Conservation (phyloP, 306 rosid genomes). For the Erythrophleum fordii region DNA sequence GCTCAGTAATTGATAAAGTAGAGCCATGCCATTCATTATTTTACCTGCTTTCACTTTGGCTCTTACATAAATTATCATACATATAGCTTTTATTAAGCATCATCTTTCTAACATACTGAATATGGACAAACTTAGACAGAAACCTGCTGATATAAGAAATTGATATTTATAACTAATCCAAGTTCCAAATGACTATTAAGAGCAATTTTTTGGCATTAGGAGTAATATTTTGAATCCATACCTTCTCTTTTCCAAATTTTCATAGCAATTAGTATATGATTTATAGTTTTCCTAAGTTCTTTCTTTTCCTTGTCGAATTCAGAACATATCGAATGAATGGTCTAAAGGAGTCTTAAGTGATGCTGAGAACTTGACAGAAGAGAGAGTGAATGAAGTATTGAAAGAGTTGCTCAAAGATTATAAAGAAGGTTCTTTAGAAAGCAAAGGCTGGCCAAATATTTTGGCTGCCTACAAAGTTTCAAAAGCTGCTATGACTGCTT, state of each 20-base stretch:
- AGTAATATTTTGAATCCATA: neutral
- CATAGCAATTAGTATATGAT: too few species aligned
- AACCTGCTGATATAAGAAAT: neutral
- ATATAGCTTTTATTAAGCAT: too few species aligned
- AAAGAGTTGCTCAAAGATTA: constrained; percentile 32
- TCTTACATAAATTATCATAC: too few species aligned
- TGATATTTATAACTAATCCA: neutral
- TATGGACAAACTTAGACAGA: neutral
- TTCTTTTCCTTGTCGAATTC: constrained; percentile 20
- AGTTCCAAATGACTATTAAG: neutral
- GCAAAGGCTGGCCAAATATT: constrained; percentile 20
- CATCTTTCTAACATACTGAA: neutral
- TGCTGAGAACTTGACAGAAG: constrained; percentile 27
- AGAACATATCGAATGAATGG: constrained; percentile 40
- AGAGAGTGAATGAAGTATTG: constrained; percentile 33
- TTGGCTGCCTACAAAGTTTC: constrained; percentile 27
- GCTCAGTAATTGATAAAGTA: too few species aligned
- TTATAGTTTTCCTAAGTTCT: too few species aligned
- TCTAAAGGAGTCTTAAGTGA: constrained; percentile 30
- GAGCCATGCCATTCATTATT: too few species aligned
- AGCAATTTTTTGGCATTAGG: too few species aligned
- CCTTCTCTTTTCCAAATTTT: neutral
- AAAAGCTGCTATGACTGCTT: constrained; percentile 42
- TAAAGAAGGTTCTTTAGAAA: constrained; percentile 30
- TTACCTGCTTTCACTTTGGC: too few species aligned